Evolutionary conservation across 2,329 filamentous ascomycete genomes (phyloP), one percentile per base, ranked within the genome.

Genomic region (Ceratocystis albifundus): DNA sequence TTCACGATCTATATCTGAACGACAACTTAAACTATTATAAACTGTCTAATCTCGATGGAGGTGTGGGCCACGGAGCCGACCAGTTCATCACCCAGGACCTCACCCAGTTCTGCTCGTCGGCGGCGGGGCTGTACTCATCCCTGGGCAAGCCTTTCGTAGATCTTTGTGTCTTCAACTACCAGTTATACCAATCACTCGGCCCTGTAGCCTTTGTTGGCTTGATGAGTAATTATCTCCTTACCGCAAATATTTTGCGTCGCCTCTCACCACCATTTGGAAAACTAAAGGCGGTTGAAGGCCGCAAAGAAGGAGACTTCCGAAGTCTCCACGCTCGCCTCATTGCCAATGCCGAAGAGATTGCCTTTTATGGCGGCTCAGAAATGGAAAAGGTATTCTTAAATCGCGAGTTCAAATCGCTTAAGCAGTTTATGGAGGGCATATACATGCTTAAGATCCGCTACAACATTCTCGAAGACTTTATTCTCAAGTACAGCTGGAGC

Each of bases 141-240:
- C 80, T 99, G 2, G 94, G 94, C n/a, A 99, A 99, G 75, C 94
- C 94, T 0, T 86, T 96, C 70, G 90, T 99, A n/a, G 94, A 99
- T 74, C 81, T 99, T 1, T 89, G 92, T 70, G 94, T 97, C 61
- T 99, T 99, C 80, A 99, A 96, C 76, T 99, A 96, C 75, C 94
- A 99, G 75, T 84, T 99, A 0, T 96, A 96, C 75, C 88, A 88
- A 45, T 96, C 92, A 0, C 81, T 99, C 0, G 94, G 94, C 0
- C 92, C 93, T 0, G 76, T 97, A 20, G 94, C 94, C 0, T 78
- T 97, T 67, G 88, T 87, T 3, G 93, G 90, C 0, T 83, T 99
- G 36, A 77, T 96, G 70, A 88, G 89, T 73, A 96, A 96, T 73
- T 99, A 99, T 76, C 91, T 96, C 76, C 79, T 94, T 63, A 99